phyloP scores from a whole-genome alignment of 1,284 basidiomycete species.

The Leccinum insigne region DNA sequence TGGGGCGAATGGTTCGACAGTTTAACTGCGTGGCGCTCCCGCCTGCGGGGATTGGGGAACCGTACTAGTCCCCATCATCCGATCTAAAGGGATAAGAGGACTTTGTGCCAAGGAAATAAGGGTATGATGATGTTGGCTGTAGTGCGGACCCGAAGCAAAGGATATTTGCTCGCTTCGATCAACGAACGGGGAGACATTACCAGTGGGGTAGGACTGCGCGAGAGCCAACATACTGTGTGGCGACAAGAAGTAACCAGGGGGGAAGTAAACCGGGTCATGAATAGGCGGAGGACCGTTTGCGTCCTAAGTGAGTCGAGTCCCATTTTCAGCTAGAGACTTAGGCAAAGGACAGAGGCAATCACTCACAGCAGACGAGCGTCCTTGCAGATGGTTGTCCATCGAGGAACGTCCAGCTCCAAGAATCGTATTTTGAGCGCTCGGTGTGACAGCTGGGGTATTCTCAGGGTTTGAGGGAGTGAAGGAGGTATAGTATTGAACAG shows the following conservation, averaged over 20 bases:
- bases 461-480: neutral
- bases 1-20: neutral
- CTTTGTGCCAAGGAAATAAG: too few relatives aligned
- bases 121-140: neutral
- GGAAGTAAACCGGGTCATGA: neutral
- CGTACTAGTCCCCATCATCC: neutral
- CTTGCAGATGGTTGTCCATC: neutral
- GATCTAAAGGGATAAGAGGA: neutral
- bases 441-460: neutral
- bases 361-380: neutral
- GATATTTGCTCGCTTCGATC: neutral
- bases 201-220: neutral
- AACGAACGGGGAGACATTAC: neutral
- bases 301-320: neutral
- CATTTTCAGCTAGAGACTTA: conserved; percentile 3
- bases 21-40: neutral
- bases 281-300: neutral
- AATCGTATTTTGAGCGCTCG: neutral
- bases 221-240: neutral
- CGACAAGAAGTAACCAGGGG: neutral
- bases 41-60: too few relatives aligned
- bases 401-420: neutral
- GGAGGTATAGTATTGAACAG: neutral
- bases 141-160: neutral
- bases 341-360: neutral